These are phyloP conservation scores for Lepidopterella palustris DNA, from an alignment of 495 filamentous ascomycete species.

Conservation along the genomic window DNA sequence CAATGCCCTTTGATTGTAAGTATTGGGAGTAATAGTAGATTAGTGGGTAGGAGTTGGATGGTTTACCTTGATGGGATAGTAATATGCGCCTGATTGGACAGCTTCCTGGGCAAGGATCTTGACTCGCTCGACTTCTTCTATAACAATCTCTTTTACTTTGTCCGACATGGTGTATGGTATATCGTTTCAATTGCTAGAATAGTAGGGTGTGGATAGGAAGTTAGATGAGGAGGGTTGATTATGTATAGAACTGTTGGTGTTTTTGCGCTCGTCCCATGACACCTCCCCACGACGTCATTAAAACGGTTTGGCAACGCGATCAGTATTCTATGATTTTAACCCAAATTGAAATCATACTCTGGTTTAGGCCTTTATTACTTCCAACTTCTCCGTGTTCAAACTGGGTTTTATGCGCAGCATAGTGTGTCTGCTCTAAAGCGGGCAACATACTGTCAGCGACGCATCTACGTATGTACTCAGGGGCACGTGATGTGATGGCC, in stretches of 20 bases:
- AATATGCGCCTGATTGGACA: constrained; percentile 65
- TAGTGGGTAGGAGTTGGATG: background rate
- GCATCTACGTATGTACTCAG: no score
- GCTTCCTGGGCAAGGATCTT: constrained; percentile 53
- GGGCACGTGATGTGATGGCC: no score
- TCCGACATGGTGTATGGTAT: constrained; percentile 30
- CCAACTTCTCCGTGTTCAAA: no score
- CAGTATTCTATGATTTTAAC: no score
- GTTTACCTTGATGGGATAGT: constrained; percentile 75
- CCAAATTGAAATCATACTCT: no score
- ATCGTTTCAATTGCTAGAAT: background rate
- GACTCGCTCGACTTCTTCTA: constrained; percentile 53
- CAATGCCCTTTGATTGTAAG: constrained; percentile 63
- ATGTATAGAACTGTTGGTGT: no score
- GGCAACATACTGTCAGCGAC: no score
- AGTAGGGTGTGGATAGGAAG: background rate
- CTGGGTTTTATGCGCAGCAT: no score
- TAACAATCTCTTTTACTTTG: constrained; percentile 36
- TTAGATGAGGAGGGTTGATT: no score
- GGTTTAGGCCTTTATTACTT: no score
- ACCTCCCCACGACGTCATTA: background rate
- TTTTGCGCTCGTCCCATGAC: background rate
- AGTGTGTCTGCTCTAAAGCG: no score
- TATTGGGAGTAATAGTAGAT: background rate
- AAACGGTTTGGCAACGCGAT: background rate